These are phyloP conservation scores for Trypanosomatidae sp. DNA, from an alignment of 208 protist genomes.

Conservation along the genomic window DNA sequence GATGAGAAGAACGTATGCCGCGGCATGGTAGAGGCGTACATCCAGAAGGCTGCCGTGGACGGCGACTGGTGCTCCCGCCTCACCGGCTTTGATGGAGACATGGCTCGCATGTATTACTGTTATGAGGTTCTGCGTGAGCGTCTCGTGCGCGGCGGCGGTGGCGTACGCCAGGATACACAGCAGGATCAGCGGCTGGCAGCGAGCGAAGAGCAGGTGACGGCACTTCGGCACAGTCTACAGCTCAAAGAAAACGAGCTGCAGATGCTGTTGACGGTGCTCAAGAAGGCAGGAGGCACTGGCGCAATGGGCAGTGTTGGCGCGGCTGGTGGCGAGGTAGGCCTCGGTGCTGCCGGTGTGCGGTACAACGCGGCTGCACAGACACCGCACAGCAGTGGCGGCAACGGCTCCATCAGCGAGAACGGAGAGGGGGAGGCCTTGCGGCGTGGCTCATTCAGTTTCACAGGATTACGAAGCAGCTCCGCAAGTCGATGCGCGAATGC, in stretches of 20 bases:
- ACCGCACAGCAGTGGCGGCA: neutral
- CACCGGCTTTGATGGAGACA: constrained; percentile 77
- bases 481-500: neutral
- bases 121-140: constrained; percentile 79
- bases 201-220: constrained; percentile 49
- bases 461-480: neutral
- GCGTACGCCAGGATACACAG: neutral
- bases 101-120: constrained; percentile 88
- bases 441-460: neutral
- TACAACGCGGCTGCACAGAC: constrained; percentile 31
- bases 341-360: constrained; percentile 11
- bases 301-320: constrained; percentile 38
- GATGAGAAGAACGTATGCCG: constrained; percentile 76
- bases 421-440: neutral
- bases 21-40: constrained; percentile 63
- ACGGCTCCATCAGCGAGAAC: neutral
- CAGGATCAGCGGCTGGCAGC: constrained; percentile 21
- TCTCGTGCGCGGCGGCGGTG: constrained; percentile 15
- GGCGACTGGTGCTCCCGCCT: constrained; percentile 45
- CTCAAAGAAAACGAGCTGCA: constrained; percentile 94
- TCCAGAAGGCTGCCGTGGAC: constrained; percentile 41
- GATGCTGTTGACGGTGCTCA: constrained; percentile 85
- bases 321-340: constrained; percentile 62
- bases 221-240: constrained; percentile 77
- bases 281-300: constrained; percentile 37